phyloP scores from a whole-genome alignment of 2,329 filamentous ascomycete genomes.

The Exophiala alcalophila region DNA sequence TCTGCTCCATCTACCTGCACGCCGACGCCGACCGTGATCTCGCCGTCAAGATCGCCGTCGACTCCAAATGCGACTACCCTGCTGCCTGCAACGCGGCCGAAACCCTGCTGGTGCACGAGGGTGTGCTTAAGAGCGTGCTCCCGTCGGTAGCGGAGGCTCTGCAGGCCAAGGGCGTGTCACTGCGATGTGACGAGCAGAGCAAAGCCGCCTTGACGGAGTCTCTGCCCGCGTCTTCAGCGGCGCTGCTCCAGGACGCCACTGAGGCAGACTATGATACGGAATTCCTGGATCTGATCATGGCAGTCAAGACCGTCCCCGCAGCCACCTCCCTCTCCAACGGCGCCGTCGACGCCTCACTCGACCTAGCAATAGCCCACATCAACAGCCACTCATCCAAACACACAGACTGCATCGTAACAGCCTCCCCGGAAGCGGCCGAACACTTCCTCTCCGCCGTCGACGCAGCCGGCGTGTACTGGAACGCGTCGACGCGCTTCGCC shows the following conservation, averaged over 20 bases:
- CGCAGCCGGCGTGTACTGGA: conserved; percentile 93
- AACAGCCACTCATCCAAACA: conserved; percentile 90
- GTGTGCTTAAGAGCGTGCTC: conserved; percentile 64
- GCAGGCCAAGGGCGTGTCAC: conserved; percentile 69
- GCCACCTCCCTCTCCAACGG: background rate
- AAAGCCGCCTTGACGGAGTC: conserved; percentile 59
- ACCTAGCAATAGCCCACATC: conserved; percentile 80
- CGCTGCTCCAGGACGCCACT: conserved; percentile 61
- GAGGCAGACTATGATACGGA: conserved; percentile 81
- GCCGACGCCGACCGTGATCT: conserved; percentile 69
- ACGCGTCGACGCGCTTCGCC: conserved; percentile 87
- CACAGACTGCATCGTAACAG: conserved; percentile 86
- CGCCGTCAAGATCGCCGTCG: conserved; percentile 73
- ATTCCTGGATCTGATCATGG: conserved; percentile 79
- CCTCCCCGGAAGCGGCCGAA: conserved; percentile 65
- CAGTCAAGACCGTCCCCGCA: conserved; percentile 70
- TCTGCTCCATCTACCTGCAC: conserved; percentile 85
- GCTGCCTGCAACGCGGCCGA: conserved; percentile 96
- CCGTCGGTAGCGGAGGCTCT: conserved; percentile 72
- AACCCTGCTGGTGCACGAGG: conserved; percentile 78
- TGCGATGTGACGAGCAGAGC: conserved; percentile 73
- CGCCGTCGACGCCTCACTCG: conserved; percentile 44
- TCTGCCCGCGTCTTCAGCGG: conserved; percentile 44
- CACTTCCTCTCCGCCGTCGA: conserved; percentile 82
- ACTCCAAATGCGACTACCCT: conserved; percentile 91